phyloP scores from a whole-genome alignment of 176 grass and related monocot genomes.

The Echinochloa phyllopogon region DNA sequence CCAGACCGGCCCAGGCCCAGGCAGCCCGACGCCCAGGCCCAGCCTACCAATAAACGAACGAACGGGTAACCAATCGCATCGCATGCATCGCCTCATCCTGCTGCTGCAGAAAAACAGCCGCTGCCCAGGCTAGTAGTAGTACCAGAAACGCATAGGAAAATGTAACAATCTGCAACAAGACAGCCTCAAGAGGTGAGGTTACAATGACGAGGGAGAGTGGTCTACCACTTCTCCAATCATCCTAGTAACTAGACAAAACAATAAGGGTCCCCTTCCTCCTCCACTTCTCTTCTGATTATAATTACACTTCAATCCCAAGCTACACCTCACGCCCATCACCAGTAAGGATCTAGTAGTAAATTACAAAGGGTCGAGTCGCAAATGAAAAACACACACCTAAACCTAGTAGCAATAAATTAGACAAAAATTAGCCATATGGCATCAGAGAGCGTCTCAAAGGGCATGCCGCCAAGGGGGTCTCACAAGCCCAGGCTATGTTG shows the following conservation, averaged over 20 bases:
- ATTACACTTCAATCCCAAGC: conserved; percentile 10
- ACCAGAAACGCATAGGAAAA: too few species aligned
- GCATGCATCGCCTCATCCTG: too few species aligned
- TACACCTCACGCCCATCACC: background rate
- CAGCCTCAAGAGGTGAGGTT: background rate
- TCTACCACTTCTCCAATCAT: background rate
- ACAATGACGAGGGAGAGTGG: background rate
- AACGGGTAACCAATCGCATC: too few species aligned
- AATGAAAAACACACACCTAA: background rate
- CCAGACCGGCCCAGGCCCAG: too few species aligned
- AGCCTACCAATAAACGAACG: too few species aligned
- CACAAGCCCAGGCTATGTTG: background rate
- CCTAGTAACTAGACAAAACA: background rate
- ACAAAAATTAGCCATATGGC: background rate
- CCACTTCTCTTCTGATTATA: conserved; percentile 2
- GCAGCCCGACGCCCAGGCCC: too few species aligned
- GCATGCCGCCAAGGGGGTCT: background rate
- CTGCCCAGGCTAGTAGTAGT: too few species aligned
- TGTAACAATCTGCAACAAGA: too few species aligned
- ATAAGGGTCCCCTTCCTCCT: background rate
- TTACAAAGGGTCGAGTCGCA: background rate
- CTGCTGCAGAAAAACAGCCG: too few species aligned
- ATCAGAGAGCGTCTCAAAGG: background rate
- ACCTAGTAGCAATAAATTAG: background rate
- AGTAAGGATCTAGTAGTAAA: background rate